A percentile compares a stretch with the other conserved stretches of the same genome.
These are phyloP conservation scores for Boletellus sp. DNA, from an alignment of 1,284 basidiomycete genomes.

Conservation along the genomic window DNA sequence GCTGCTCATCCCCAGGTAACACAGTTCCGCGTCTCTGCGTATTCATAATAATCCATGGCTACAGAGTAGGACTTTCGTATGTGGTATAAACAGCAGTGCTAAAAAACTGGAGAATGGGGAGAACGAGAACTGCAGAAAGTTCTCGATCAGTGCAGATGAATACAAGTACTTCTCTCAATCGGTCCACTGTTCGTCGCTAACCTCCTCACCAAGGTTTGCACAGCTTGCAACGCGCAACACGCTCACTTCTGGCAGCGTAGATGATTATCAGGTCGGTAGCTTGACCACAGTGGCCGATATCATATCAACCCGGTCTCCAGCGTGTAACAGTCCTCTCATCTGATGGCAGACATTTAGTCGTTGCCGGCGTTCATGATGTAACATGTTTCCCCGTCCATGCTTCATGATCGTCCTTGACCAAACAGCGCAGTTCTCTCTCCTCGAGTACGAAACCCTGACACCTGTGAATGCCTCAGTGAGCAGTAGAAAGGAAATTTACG, in stretches of 20 bases:
- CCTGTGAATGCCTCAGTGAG: constrained; percentile 47
- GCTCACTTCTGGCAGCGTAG: constrained; percentile 52
- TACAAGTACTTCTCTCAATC: constrained; percentile 17
- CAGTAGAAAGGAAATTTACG: constrained; percentile 70
- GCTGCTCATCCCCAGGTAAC: constrained; percentile 63
- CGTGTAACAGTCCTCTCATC: constrained; percentile 77
- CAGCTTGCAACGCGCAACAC: constrained; percentile 58
- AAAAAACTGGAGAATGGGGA: constrained; percentile 59
- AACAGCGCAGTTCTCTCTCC: constrained; percentile 56
- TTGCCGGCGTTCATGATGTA: constrained; percentile 66
- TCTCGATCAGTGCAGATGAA: constrained; percentile 51
- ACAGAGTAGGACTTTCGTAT: constrained; percentile 57
- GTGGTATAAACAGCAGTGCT: constrained; percentile 80
- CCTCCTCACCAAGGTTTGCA: constrained; percentile 44
- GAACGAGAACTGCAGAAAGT: constrained; percentile 84
- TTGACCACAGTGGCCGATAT: background rate
- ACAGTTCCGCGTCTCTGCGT: background rate
- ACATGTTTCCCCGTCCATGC: constrained; percentile 1
- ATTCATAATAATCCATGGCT: constrained; percentile 12
- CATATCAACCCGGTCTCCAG: constrained; percentile 38
- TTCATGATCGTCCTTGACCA: constrained; percentile 11
- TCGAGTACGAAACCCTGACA: constrained; percentile 63
- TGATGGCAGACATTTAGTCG: constrained; percentile 55
- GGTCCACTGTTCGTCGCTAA: constrained; percentile 7
- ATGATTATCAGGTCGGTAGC: constrained; percentile 76